Evolutionary conservation across 768 basidiomycete genomes (phyloP), one percentile per base, ranked within the genome.

Genomic region (Fistulinella prunicolor): DNA sequence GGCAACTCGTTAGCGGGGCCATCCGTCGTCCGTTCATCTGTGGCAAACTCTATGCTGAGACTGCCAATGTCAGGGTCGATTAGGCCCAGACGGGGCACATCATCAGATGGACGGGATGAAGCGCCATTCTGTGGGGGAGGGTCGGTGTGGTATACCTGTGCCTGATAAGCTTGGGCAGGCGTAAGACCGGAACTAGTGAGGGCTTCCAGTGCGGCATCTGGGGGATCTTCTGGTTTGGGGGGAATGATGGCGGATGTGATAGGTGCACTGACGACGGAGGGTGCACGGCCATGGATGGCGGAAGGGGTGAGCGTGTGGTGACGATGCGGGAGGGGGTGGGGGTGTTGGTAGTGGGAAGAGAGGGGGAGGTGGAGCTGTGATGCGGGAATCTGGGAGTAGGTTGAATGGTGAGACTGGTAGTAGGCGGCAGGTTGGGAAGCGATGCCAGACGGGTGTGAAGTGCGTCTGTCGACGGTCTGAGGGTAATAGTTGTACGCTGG

Each of bases 141-240:
- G 47, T 65, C 73, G 58, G 74, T 79, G 49, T 67, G 68, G 58
- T 82, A 82, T 38, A 88, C 76, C 64, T 90, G 86, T 8, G 83
- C 81, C 60, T 89, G 89, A 69, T 89, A 90, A 29, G 85, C 83
- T 64, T 91, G 89, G 9, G 86, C 85, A 37, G 86, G 81, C 4
- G 86, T 86, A 43, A 89, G 76, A 3, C 81, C 82, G 29, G 76
- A 69, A 46, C 70, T 73, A 16, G 73, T 68, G 38, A 72, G 57
- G 20, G 66, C 65, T 51, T 81, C 79, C 52, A 71, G 71, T 38
- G 59, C 60, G 8, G 71, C 61, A 64, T 79, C 78, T 57, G 75
- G 72, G 37, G 74, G 73, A 55, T 80, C 78, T 51, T 77, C 75
- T 47, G 73, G 76, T 46, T 62, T 72, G 4, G 75, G 75, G 26